Evolutionary conservation across 106 monocot genomes (phyloP), one percentile per base, ranked within the genome.

Genomic region (Triglochin maritima): DNA sequence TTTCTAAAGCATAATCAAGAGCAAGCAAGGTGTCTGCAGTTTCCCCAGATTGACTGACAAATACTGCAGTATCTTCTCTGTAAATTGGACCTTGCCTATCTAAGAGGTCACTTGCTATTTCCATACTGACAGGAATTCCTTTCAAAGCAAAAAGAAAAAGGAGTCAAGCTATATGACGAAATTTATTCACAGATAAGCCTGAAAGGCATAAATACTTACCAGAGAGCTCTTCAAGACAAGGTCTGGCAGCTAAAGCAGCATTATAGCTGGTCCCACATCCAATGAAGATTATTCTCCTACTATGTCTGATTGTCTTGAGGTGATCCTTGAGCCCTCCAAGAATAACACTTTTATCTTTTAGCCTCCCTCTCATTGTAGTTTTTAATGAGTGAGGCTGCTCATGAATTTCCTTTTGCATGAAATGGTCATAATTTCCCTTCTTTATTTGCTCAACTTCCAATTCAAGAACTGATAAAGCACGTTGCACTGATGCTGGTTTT

Each of bases 391-490:
- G 79, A 53, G 91, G 88, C 50, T 98, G 96, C 64, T 98, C 96
- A 62, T 98, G 91, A 73, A 98, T 98, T 77, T 98, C 96, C 72
- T 98, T 98, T 69, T 98, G 87, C 96, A 98, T 98, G 57, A 98
- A 98, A 70, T 98, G 88, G 51, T 98, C 85, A 79, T 88, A 98
- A 45, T 82, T 86, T 65, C 96, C 96, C 60, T 91, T 98, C 76
- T 91, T 98, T 80, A 98, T 98, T 80, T 98, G 96, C 61, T 98
- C 96, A 69, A 98, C 96, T 71, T 98, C 90, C 91, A 98, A 91
- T 82, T 98, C 96, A 64, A 98, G 81, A 67, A 98, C 79, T 65
- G 88, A 98, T 60, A 98, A 78, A 53, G 96, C 96, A 65, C 96
- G 82, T 62, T 98, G 85, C 7, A 98, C 88, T 56, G 96, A 91